Evolutionary conservation across 2,329 filamentous ascomycete species (phyloP).

Genomic region (Nemania diffusa): DNA sequence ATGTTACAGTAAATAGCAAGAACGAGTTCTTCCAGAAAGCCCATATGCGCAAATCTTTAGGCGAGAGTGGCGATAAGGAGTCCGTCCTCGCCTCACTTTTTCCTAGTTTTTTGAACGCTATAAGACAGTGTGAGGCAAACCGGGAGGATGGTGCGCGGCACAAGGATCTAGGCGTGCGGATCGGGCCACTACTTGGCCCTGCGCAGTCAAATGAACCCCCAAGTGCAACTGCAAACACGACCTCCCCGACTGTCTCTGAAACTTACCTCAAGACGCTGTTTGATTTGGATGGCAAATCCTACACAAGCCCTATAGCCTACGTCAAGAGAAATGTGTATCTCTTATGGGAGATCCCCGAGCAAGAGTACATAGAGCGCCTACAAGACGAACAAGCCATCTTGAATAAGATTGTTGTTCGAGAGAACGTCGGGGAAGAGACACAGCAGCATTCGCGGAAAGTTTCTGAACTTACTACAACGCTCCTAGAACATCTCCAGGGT

Average conservation of each 20-base stretch:
- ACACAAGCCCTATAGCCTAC: slow-evolving; percentile 25
- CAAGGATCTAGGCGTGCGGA: slow-evolving; percentile 21
- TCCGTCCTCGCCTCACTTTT: slow-evolving; percentile 25
- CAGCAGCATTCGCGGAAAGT: slow-evolving; percentile 19
- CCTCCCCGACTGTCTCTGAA: slow-evolving; percentile 16
- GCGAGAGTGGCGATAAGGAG: slow-evolving; percentile 12
- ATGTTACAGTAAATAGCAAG: slow-evolving; percentile 86
- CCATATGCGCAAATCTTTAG: slow-evolving; percentile 37
- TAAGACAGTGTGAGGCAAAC: slow-evolving; percentile 32
- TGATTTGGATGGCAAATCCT: slow-evolving; percentile 36
- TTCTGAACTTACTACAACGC: slow-evolving; percentile 32
- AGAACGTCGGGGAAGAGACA: slow-evolving; percentile 10
- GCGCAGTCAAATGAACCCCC: neutral
- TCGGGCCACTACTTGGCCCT: slow-evolving; percentile 30
- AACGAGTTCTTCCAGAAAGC: slow-evolving; percentile 76
- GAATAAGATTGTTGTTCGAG: slow-evolving; percentile 18
- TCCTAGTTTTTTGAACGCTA: slow-evolving; percentile 24
- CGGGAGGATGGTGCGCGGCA: slow-evolving; percentile 10
- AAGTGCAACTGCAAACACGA: neutral
- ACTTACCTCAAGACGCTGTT: slow-evolving; percentile 39
- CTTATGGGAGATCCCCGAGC: slow-evolving; percentile 43
- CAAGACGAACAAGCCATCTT: slow-evolving; percentile 9
- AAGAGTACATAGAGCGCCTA: slow-evolving; percentile 29
- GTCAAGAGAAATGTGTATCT: slow-evolving; percentile 42
- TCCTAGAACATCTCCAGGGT: slow-evolving; percentile 32